Evolutionary conservation across 306 rosid genomes (phyloP).

Genomic region (Lathyrus oleraceus): DNA sequence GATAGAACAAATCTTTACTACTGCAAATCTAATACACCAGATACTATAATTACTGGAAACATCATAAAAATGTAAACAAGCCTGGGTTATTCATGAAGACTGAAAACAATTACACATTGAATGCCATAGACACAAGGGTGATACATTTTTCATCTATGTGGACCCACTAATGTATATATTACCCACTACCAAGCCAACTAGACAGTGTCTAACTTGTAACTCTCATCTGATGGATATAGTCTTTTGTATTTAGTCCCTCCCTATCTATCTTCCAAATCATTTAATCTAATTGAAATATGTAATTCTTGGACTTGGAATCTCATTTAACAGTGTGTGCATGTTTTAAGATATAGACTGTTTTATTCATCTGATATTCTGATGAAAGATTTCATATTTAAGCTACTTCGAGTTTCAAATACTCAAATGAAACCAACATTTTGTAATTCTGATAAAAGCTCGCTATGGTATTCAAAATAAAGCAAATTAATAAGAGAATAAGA

Average conservation of each 20-base stretch:
- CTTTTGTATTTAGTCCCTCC: background rate
- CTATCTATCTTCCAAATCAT: background rate
- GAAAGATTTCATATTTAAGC: constrained; percentile 4
- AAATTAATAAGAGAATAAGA: constrained; percentile 12
- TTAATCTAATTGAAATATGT: constrained; percentile 6
- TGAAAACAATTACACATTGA: background rate
- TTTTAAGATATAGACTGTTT: constrained; percentile 1
- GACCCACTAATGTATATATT: background rate
- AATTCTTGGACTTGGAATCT: constrained; percentile 1
- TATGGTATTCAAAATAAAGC: constrained; percentile 2
- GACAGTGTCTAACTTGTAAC: background rate
- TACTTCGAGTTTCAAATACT: constrained; percentile 2
- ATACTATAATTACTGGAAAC: constrained; percentile 10
- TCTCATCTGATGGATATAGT: background rate
- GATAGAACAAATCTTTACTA: background rate
- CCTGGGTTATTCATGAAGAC: constrained; percentile 13
- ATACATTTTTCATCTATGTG: background rate
- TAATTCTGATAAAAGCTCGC: constrained; percentile 2
- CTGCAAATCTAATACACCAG: background rate
- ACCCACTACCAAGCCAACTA: background rate
- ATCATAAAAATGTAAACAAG: background rate
- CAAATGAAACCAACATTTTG: constrained; percentile 4
- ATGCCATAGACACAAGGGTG: constrained; percentile 27
- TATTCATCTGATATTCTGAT: constrained; percentile 16
- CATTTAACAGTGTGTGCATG: constrained; percentile 6